These are phyloP conservation scores for Rhynchosporium graminicola DNA, from an alignment of 2,329 filamentous ascomycete genomes.

Conservation along the genomic window DNA sequence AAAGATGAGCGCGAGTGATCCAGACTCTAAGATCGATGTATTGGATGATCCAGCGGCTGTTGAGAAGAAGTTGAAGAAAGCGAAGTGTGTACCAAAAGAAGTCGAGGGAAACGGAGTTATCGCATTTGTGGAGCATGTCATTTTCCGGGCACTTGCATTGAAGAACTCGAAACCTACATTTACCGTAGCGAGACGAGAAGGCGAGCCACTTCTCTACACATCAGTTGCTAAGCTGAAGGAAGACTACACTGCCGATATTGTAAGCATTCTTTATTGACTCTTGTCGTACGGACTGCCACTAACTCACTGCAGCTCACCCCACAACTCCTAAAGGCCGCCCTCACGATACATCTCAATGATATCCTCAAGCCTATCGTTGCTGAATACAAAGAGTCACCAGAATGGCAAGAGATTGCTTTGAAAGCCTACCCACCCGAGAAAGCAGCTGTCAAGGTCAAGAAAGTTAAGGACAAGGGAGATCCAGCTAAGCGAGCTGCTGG, in stretches of 20 bases:
- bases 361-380: slow-evolving; percentile 77
- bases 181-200: slow-evolving; percentile 66
- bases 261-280: slow-evolving; percentile 45
- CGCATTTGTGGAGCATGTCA: slow-evolving; percentile 81
- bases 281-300: slow-evolving; percentile 25
- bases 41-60: slow-evolving; percentile 76
- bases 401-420: slow-evolving; percentile 77
- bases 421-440: slow-evolving; percentile 83
- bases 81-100: slow-evolving; percentile 72
- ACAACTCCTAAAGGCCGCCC: slow-evolving; percentile 83
- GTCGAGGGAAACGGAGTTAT: slow-evolving; percentile 86
- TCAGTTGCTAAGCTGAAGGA: slow-evolving; percentile 71
- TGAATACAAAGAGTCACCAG: slow-evolving; percentile 67
- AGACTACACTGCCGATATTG: slow-evolving; percentile 78
- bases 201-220: slow-evolving; percentile 78
- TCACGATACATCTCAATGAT: slow-evolving; percentile 69
- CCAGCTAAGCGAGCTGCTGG: slow-evolving; percentile 37
- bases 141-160: slow-evolving; percentile 75
- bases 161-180: slow-evolving; percentile 61
- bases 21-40: slow-evolving; percentile 89
- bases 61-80: slow-evolving; percentile 82
- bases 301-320: slow-evolving; percentile 65
- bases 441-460: slow-evolving; percentile 69
- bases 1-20: slow-evolving; percentile 82
- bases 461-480: slow-evolving; percentile 49